Base-by-base conservation (phyloP, 2,329 filamentous ascomycete genomes). In the Fusarium sp. region DNA sequence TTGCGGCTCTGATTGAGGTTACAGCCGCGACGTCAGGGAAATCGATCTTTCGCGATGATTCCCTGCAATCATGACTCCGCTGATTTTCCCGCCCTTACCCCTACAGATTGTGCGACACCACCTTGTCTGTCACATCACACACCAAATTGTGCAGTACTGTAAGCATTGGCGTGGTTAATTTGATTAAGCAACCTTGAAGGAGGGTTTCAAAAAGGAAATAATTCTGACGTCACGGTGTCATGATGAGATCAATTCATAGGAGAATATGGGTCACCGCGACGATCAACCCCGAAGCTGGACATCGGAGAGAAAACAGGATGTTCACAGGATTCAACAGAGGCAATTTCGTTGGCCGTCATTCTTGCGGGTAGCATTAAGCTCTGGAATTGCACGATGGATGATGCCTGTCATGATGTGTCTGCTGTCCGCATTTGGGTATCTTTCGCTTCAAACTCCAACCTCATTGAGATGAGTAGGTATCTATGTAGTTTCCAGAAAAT, bases 401-500 rank as follows among this genome's bases (percentile, higher is more conserved):
- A 50, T 68, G 45, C 43, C 50, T 48, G 41, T 54, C 47, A 57
- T 55, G 55, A 32, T 59, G 55, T 63, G 59, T 69, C 50, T 59
- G 48, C 21, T 65, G 58, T 73, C 61, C 62, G 50, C 14, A 66
- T 71, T 68, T 46, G 71, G 70, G 59, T 69, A 71, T 73, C 56
- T 68, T 59, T 55, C 16, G 41, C 55, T 65, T 57, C 42, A 61
- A 61, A 64, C 47, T 73, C 58, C 56, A 66, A 50, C 68, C 72
- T 68, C 72, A 72, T 74, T 74, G 72, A 74, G 72, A 72, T 74
- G 72, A 68, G 72, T 74, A 71, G 71, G 64, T 72, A 69, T 66
- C 65, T 66, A 55, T 37, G 55, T 69, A 63, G 49, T 43, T 63
- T 71, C 49, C 40, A 57, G 53, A 54, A 50, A 59, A 49, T 63